These are phyloP conservation scores for Dryas alaskensis DNA, from an alignment of 306 rosid genomes.

Conservation along the genomic window DNA sequence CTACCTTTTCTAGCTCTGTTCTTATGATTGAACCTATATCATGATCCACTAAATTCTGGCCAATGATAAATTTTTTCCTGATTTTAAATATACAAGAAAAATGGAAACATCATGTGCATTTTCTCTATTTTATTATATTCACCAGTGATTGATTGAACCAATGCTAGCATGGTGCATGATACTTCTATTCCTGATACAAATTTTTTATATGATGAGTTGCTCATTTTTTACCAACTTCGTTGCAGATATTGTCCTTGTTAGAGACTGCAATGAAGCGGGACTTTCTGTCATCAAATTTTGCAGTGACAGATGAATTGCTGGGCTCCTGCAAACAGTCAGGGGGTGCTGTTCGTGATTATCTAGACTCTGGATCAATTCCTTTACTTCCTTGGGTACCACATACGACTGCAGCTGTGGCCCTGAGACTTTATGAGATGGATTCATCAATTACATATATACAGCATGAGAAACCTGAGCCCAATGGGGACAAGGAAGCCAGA, in stretches of 20 bases:
- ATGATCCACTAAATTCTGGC: not conserved
- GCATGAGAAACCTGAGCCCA: constrained; percentile 55
- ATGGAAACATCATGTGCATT: not conserved
- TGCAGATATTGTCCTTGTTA: constrained; percentile 67
- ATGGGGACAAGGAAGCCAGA: constrained; percentile 42
- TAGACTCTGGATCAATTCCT: constrained; percentile 48
- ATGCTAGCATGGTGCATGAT: not conserved
- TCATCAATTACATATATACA: constrained; percentile 56
- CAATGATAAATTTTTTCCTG: not conserved
- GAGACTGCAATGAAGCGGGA: constrained; percentile 69
- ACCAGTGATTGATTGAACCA: not conserved
- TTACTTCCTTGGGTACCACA: constrained; percentile 92
- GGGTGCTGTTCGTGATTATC: constrained; percentile 34
- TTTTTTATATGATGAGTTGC: constrained; percentile 1
- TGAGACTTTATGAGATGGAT: constrained; percentile 81
- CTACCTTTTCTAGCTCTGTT: not conserved
- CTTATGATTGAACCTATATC: constrained; percentile 2
- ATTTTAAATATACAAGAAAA: not conserved
- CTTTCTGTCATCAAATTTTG: constrained; percentile 65
- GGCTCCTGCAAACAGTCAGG: constrained; percentile 43
- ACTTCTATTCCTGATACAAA: not conserved
- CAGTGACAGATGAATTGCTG: constrained; percentile 67
- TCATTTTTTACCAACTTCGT: constrained; percentile 25
- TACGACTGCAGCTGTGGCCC: constrained; percentile 81
- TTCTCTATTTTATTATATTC: not conserved